Base-by-base conservation (phyloP, 306 rosid genomes). In the Citrullus colocynthis region DNA sequence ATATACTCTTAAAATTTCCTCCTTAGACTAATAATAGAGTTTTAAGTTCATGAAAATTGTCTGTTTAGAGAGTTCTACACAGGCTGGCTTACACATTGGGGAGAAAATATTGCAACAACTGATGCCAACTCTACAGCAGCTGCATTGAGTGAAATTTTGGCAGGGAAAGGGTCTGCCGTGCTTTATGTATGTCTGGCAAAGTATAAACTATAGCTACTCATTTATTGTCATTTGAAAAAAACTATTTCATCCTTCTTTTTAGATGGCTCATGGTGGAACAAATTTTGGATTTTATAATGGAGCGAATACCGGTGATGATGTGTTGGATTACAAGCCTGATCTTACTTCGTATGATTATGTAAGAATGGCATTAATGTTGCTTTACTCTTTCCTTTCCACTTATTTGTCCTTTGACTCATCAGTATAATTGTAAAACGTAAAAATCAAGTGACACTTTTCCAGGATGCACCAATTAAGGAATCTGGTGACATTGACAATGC, bases 1-100 rank as follows among this genome's bases (percentile, higher is more conserved):
- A 78, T 80, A 77, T 70, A 20, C 81, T 73, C 60, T 72, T 52
- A 56, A 72, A 81, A 36, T 82, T 74, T 15, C 32, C 75, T 83
- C 60, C 74, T 17, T 76, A 85, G 58, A 73, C 76, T 34, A 13
- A 34, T 39, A 49, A 78, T 78, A 62, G 76, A 32, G 30, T 37
- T n/a, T 55, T 30, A 78, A 83, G 58, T 86, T 75, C 78, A 83
- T 72, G 5, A 82, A 73, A 37, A 44, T 64, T 84, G 45, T 85
- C 83, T 39, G 81, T 82, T 83, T 94, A 92, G 98, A 21, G 98
- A 95, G 85, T 89, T 90, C 84, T 92, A 95, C 86, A 95, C 97
- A 11, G 98, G 97, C 36, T 95, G 98, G 98, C 96, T 95, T 78
- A 95, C 97, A 11, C 98, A 95, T 20, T 95, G 98, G 98, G 96